These are phyloP conservation scores for Vararia minispora DNA, from an alignment of 768 basidiomycete species.

Conservation along the genomic window DNA sequence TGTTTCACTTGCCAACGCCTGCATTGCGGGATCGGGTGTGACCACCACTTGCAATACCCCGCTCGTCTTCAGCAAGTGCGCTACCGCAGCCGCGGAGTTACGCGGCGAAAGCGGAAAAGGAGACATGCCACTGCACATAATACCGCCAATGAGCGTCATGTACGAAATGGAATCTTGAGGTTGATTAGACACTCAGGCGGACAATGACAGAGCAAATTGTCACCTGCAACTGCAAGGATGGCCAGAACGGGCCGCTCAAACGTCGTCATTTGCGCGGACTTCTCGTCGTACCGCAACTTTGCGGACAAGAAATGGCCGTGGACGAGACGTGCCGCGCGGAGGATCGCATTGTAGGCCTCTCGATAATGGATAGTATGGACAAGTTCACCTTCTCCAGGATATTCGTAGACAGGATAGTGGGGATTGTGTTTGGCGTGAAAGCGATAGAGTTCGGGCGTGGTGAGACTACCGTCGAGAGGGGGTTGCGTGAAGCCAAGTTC, in stretches of 20 bases:
- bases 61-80: constrained; percentile 22
- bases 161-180: constrained; percentile 9
- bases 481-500: constrained; percentile 25
- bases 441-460: constrained; percentile 25
- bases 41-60: constrained; percentile 16
- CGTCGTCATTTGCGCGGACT: background rate
- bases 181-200: background rate
- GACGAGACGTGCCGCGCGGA: constrained; percentile 16
- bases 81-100: constrained; percentile 25
- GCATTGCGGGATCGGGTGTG: constrained; percentile 13
- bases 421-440: constrained; percentile 22
- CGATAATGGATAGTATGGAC: constrained; percentile 16
- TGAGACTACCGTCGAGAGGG: constrained; percentile 21
- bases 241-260: constrained; percentile 15
- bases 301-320: constrained; percentile 5
- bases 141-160: constrained; percentile 16
- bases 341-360: constrained; percentile 18
- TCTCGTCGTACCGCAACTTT: constrained; percentile 3
- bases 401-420: constrained; percentile 23
- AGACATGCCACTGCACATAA: constrained; percentile 16
- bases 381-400: constrained; percentile 9
- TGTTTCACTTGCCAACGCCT: constrained; percentile 13
- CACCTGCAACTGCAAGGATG: constrained; percentile 19
- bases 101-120: constrained; percentile 25
- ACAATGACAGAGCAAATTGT: background rate